phyloP scores from a whole-genome alignment of 768 basidiomycete species.

The Russula virescens region DNA sequence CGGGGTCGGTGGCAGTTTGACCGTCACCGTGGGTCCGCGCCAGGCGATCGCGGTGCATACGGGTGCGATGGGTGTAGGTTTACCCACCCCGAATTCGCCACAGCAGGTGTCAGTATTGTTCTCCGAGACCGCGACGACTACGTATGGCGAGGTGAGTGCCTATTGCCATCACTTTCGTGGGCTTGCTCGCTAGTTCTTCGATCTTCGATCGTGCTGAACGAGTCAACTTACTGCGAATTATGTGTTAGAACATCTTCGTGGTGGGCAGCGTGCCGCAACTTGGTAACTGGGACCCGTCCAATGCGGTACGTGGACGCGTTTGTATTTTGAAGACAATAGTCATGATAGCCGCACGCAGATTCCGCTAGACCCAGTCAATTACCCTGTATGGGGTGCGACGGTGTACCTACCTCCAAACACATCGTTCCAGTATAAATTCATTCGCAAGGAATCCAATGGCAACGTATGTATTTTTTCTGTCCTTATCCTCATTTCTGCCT shows the following conservation, averaged over 20 bases:
- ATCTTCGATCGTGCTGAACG: no score
- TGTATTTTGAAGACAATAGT: background rate
- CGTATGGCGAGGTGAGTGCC: constrained; percentile 52
- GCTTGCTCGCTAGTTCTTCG: no score
- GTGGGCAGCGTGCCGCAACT: constrained; percentile 52
- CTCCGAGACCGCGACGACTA: constrained; percentile 50
- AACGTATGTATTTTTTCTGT: constrained; percentile 35
- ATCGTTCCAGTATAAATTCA: constrained; percentile 55
- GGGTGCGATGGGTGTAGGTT: constrained; percentile 11
- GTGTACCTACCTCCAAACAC: constrained; percentile 46
- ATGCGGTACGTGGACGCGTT: constrained; percentile 37
- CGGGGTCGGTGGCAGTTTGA: constrained; percentile 22
- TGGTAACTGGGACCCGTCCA: constrained; percentile 44
- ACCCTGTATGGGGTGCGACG: constrained; percentile 52
- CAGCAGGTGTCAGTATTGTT: constrained; percentile 30
- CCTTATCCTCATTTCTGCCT: no score
- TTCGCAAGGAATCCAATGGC: constrained; percentile 48
- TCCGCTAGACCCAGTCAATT: constrained; percentile 44
- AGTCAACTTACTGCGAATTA: background rate
- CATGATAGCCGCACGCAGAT: constrained; percentile 33
- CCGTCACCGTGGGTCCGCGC: no score
- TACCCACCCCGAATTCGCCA: background rate
- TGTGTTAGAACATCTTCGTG: constrained; percentile 51
- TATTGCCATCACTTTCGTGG: background rate
- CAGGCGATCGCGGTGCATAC: constrained; percentile 28